Evolutionary conservation across 305 asterid species (phyloP).

Genomic region (Fraxinus xanthoxyloides): DNA sequence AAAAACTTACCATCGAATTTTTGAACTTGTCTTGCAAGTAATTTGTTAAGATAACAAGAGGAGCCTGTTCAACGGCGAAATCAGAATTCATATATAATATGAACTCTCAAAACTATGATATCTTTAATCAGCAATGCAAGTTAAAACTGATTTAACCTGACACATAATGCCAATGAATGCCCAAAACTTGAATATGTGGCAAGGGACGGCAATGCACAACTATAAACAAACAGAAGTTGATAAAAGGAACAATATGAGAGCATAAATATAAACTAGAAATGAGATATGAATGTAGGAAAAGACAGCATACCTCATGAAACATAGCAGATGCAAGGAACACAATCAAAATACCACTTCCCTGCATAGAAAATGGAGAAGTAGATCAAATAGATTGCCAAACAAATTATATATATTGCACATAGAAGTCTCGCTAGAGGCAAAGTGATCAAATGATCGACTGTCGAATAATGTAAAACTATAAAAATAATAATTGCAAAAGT

Average conservation of each 20-base stretch:
- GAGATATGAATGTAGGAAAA: background rate
- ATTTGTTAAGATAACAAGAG: slow-evolving; percentile 79
- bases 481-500: background rate
- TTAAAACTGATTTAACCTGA: slow-evolving; percentile 53
- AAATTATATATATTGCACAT: slow-evolving; percentile 7
- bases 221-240: slow-evolving; percentile 34
- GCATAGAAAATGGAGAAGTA: slow-evolving; percentile 25
- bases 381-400: slow-evolving; percentile 3
- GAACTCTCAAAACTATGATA: background rate
- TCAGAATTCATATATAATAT: background rate
- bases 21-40: slow-evolving; percentile 79
- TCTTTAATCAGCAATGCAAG: background rate
- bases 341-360: slow-evolving; percentile 76
- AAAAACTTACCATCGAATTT: slow-evolving; percentile 67
- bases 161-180: slow-evolving; percentile 88
- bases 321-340: slow-evolving; percentile 83
- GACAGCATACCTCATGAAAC: slow-evolving; percentile 80
- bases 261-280: slow-evolving; percentile 19
- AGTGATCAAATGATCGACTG: background rate
- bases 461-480: background rate
- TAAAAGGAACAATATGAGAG: slow-evolving; percentile 12
- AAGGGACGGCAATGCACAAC: slow-evolving; percentile 94
- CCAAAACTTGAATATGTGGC: slow-evolving; percentile 95
- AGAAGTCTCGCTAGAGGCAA: background rate
- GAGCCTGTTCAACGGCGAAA: slow-evolving; percentile 55